Conservation (phyloP, 2,329 filamentous ascomycete genomes). For the Coniochaeta prunicola region DNA sequence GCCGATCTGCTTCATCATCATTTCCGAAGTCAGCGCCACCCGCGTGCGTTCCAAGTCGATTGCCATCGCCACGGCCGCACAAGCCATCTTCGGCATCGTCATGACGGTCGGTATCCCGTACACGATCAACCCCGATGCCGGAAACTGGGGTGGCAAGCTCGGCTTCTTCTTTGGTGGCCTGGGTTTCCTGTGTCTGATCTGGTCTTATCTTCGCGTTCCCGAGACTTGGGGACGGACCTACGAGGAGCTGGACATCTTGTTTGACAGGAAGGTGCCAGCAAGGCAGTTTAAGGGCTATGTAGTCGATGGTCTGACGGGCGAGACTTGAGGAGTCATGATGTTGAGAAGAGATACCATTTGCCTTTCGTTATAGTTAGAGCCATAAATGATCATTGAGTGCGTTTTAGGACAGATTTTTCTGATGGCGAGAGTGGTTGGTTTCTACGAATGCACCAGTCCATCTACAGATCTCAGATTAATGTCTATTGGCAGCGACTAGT, state of each 20-base stretch:
- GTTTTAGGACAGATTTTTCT: not conserved
- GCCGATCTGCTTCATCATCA: slow-evolving; percentile 42
- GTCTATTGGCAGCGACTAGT: too few species aligned
- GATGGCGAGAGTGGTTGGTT: not conserved
- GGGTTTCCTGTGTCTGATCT: slow-evolving; percentile 25
- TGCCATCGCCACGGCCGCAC: slow-evolving; percentile 33
- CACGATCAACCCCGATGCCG: slow-evolving; percentile 34
- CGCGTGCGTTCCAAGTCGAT: slow-evolving; percentile 37
- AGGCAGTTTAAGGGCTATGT: slow-evolving; percentile 58
- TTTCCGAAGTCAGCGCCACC: slow-evolving; percentile 42
- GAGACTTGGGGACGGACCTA: slow-evolving; percentile 21
- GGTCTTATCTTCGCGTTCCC: slow-evolving; percentile 25
- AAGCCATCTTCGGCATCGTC: slow-evolving; percentile 30
- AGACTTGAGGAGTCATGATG: not conserved
- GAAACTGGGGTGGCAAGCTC: slow-evolving; percentile 33
- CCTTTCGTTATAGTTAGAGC: not conserved
- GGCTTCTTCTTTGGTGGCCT: slow-evolving; percentile 32
- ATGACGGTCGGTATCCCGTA: slow-evolving; percentile 37
- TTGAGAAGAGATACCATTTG: not conserved
- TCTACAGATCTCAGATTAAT: too few species aligned
- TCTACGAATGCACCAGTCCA: too few species aligned
- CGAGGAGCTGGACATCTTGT: slow-evolving; percentile 24
- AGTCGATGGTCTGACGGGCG: slow-evolving; percentile 1
- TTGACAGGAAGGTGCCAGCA: slow-evolving; percentile 61
- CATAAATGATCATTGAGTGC: not conserved